These are phyloP conservation scores for Exserohilum turcica DNA, from an alignment of 2,329 filamentous ascomycete genomes.

Conservation along the genomic window DNA sequence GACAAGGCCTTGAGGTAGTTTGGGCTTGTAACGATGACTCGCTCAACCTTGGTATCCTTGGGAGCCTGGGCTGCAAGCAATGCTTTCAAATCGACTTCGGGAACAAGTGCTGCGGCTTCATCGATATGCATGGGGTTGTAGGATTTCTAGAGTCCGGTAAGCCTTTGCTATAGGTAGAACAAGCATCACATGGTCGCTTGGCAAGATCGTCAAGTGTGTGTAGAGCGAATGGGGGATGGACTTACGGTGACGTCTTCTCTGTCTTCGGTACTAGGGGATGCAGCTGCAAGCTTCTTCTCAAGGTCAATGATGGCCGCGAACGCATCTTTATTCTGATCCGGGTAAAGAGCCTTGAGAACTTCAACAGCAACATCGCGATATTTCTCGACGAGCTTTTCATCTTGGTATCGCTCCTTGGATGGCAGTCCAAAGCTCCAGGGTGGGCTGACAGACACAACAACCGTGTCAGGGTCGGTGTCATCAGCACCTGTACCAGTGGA, in stretches of 20 bases:
- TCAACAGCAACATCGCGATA: conserved; percentile 33
- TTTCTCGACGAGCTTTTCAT: conserved; percentile 40
- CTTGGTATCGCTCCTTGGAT: conserved; percentile 45
- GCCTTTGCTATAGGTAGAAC: background rate
- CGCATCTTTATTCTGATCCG: conserved; percentile 38
- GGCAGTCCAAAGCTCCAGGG: conserved; percentile 55
- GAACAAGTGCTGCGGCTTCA: conserved; percentile 61
- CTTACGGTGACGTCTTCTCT: conserved; percentile 62
- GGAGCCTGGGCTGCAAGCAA: conserved; percentile 61
- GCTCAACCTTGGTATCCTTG: conserved; percentile 55
- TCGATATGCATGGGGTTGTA: conserved; percentile 68
- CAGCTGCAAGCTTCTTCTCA: conserved; percentile 65
- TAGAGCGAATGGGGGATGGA: background rate
- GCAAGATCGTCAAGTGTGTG: background rate
- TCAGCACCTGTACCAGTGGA: conserved; percentile 47
- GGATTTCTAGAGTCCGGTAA: conserved; percentile 51
- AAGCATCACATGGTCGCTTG: background rate
- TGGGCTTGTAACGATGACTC: conserved; percentile 64
- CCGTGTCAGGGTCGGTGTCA: conserved; percentile 61
- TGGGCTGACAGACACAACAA: conserved; percentile 56
- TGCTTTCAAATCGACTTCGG: conserved; percentile 60
- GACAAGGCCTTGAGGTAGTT: conserved; percentile 65
- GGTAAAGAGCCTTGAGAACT: conserved; percentile 28
- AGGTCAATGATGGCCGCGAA: conserved; percentile 53
- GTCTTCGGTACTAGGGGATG: conserved; percentile 63